Evolutionary conservation across 108 stramenopile species (phyloP), one percentile per base, ranked within the genome.

Genomic region (Discostella pseudostelligera): DNA sequence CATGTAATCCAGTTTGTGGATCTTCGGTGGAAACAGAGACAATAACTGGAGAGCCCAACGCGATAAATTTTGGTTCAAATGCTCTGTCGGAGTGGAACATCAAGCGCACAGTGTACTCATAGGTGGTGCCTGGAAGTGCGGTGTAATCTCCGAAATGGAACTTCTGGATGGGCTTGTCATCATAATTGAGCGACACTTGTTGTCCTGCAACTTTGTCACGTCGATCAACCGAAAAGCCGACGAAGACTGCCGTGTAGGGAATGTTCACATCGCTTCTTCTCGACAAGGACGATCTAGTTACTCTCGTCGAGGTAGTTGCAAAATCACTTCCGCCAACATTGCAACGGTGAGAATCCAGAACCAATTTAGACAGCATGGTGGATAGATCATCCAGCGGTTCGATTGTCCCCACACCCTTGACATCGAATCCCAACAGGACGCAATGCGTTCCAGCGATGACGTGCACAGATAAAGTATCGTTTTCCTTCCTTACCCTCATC

Each of bases 101-200:
- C 54, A 51, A 61, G n/a, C 67, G 46, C 24, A 75, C 65, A 39
- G 66, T 63, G 62, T 75, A 75, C 35, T 46, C 56, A 17, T 68
- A 68, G 26, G 62, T 19, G 29, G 14, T 64, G 39, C 63, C 75
- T 0, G 63, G 50, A 39, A 57, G 14, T 12, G 68, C 67, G 6
- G 54, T 55, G 35, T 76, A 76, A 50, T 76, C 75, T n/a, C 68
- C 68, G 37, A 58, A 76, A 24, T 62, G 35, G 26, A 76, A 69
- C 24, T 69, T 69, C 28, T 76, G 75, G 24, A 76, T 69, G 4
- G 68, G 75, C 49, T 42, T 68, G 4, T 50, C 75, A 19, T 54
- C 63, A 24, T 26, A 24, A 49, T 76, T 76, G 46, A 76, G 68
- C 21, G 58, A 60, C 4, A 59, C 35, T 4, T 44, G 36, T 64